These are phyloP conservation scores for Sesbania bispinosa DNA, from an alignment of 306 rosid species.

Conservation along the genomic window DNA sequence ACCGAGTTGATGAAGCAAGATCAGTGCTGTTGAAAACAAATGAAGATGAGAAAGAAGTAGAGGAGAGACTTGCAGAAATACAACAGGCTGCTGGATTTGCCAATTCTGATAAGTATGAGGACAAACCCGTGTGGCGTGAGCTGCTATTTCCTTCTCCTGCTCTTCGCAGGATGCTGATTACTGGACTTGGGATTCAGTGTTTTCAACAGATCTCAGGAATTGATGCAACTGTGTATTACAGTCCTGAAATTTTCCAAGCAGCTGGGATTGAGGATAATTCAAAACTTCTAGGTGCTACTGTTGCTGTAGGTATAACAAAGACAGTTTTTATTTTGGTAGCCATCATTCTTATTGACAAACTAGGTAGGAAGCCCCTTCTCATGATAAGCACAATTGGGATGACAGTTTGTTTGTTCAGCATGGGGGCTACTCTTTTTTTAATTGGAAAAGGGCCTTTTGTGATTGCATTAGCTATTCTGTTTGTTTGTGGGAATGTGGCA, in stretches of 20 bases:
- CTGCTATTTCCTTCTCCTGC: slow-evolving; percentile 74
- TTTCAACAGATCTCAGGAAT: slow-evolving; percentile 97
- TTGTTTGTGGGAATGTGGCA: slow-evolving; percentile 92
- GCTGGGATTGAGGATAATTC: slow-evolving; percentile 67
- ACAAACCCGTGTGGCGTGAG: slow-evolving; percentile 67
- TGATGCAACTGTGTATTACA: slow-evolving; percentile 93
- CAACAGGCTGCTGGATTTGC: slow-evolving; percentile 59
- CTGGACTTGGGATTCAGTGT: slow-evolving; percentile 90
- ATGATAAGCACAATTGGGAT: slow-evolving; percentile 86
- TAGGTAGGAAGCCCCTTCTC: slow-evolving; percentile 87
- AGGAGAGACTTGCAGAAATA: slow-evolving; percentile 84
- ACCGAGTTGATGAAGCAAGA: slow-evolving; percentile 81
- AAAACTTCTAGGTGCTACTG: slow-evolving; percentile 79
- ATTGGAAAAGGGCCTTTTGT: slow-evolving; percentile 50
- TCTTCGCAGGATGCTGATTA: slow-evolving; percentile 67
- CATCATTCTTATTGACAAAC: slow-evolving; percentile 65
- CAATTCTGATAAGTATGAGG: slow-evolving; percentile 49
- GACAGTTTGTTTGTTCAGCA: slow-evolving; percentile 75
- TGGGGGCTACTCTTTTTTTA: slow-evolving; percentile 48
- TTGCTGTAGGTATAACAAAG: slow-evolving; percentile 82
- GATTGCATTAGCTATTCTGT: slow-evolving; percentile 51
- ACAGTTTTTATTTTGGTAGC: slow-evolving; percentile 79
- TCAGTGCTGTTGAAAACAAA: slow-evolving; percentile 71
- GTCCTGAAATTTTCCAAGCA: slow-evolving; percentile 70
- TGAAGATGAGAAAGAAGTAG: slow-evolving; percentile 74